These are phyloP conservation scores for Opeltia flavorubescens DNA, from an alignment of 495 filamentous ascomycete genomes.

Conservation along the genomic window DNA sequence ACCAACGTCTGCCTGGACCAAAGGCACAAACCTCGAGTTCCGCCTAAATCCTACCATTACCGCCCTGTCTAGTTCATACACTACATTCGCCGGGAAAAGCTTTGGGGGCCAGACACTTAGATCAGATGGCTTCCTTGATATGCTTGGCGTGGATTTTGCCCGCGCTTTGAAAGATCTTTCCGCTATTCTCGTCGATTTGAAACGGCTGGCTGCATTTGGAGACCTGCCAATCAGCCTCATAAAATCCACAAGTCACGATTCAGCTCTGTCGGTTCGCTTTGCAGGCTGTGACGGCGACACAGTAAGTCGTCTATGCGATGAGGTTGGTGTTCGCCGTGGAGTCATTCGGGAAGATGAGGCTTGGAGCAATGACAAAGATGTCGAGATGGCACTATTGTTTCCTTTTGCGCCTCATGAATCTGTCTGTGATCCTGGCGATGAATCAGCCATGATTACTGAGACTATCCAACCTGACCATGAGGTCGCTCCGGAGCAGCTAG, in stretches of 20 bases:
- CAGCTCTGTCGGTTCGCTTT: slow-evolving; percentile 63
- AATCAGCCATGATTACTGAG: slow-evolving; percentile 10
- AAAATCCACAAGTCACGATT: slow-evolving; percentile 28
- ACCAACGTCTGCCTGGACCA: slow-evolving; percentile 33
- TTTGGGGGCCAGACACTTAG: slow-evolving; percentile 39
- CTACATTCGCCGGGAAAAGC: slow-evolving; percentile 18
- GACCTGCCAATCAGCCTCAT: slow-evolving; percentile 66
- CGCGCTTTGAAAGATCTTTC: slow-evolving; percentile 74
- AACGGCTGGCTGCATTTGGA: slow-evolving; percentile 57
- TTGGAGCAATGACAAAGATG: slow-evolving; percentile 47
- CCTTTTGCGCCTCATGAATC: slow-evolving; percentile 60
- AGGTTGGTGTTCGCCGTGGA: slow-evolving; percentile 69
- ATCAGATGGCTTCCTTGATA: slow-evolving; percentile 65
- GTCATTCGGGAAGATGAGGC: slow-evolving; percentile 65
- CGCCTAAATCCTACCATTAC: slow-evolving; percentile 63
- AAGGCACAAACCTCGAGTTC: slow-evolving; percentile 59
- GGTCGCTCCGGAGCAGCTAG: slow-evolving; percentile 24
- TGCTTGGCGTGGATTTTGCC: slow-evolving; percentile 78
- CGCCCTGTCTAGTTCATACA: slow-evolving; percentile 20
- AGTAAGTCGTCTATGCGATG: slow-evolving; percentile 71
- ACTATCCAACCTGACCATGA: slow-evolving; percentile 19
- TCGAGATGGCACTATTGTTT: slow-evolving; percentile 63
- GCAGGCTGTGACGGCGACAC: slow-evolving; percentile 77
- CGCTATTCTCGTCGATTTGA: slow-evolving; percentile 65
- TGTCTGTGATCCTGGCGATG: slow-evolving; percentile 12